Conservation (phyloP, 192 early-diverging fungal genomes). For the Pilaira anomala region DNA sequence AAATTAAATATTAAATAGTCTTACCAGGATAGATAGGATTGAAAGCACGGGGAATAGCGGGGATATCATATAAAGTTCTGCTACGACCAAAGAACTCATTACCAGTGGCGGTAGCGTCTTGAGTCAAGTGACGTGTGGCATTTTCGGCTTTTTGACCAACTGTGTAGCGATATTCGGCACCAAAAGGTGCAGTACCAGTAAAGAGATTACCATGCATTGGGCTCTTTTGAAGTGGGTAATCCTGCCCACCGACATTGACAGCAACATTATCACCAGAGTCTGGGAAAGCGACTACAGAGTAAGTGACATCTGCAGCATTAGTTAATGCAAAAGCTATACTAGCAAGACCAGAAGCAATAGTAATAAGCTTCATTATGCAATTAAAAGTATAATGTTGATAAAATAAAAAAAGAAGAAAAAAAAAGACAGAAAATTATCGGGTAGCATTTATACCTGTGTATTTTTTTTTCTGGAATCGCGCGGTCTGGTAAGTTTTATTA, state of each 20-base stretch:
- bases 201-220: neutral
- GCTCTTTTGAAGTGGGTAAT: conserved; percentile 1
- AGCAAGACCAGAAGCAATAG: too few species aligned
- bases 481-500: too few species aligned
- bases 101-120: conserved; percentile 14
- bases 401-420: too few species aligned
- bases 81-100: conserved; percentile 46
- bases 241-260: conserved; percentile 15
- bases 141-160: neutral
- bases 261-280: conserved; percentile 6
- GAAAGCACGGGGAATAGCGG: conserved; percentile 38
- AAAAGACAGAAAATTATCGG: too few species aligned
- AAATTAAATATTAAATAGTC: neutral
- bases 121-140: neutral
- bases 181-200: conserved; percentile 14
- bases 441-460: too few species aligned
- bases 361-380: too few species aligned
- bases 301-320: conserved; percentile 16
- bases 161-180: conserved; percentile 9
- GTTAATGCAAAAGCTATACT: conserved; percentile 12
- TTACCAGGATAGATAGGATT: conserved; percentile 38
- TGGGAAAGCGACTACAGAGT: conserved; percentile 25
- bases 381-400: too few species aligned
- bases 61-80: conserved; percentile 23
- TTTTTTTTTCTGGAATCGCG: too few species aligned